Conservation (phyloP, 2,329 filamentous ascomycete genomes). For the Pseudovirgaria hyperparasitica region DNA sequence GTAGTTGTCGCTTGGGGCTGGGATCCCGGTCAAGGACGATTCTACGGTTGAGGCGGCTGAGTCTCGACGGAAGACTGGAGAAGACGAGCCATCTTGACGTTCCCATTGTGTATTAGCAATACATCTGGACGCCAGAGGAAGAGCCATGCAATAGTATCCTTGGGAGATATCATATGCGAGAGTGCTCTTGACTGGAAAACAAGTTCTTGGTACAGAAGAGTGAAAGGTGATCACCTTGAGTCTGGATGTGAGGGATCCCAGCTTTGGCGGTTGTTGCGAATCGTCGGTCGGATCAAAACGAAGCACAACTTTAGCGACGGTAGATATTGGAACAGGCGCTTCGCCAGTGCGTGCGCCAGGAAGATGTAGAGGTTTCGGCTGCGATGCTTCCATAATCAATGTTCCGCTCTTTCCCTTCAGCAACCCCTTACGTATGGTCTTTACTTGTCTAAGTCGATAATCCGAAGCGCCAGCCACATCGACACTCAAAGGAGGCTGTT, state of each 20-base stretch:
- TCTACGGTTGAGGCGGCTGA: conserved; percentile 20
- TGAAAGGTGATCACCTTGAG: conserved; percentile 47
- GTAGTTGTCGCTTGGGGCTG: conserved; percentile 27
- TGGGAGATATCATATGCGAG: conserved; percentile 34
- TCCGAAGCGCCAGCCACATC: conserved; percentile 30
- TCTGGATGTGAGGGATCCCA: conserved; percentile 40
- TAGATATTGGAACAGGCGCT: conserved; percentile 33
- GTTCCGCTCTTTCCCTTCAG: conserved; percentile 47
- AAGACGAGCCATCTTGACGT: conserved; percentile 28
- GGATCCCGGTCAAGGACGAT: conserved; percentile 16
- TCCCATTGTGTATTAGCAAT: conserved; percentile 46
- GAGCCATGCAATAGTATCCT: conserved; percentile 39
- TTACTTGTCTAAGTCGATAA: conserved; percentile 45
- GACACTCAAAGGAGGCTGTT: conserved; percentile 45
- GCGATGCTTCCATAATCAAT: conserved; percentile 42
- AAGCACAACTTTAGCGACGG: conserved; percentile 42
- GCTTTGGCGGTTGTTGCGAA: conserved; percentile 36
- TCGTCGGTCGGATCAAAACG: conserved; percentile 47
- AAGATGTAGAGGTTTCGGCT: conserved; percentile 44
- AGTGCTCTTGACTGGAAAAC: conserved; percentile 33
- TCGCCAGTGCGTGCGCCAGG: conserved; percentile 26
- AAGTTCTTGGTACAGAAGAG: conserved; percentile 36
- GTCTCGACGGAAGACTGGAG: conserved; percentile 23
- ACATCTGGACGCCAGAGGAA: conserved; percentile 42
- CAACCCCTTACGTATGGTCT: conserved; percentile 45